Evolutionary conservation across 768 basidiomycete species (phyloP), one percentile per base, ranked within the genome.

Genomic region (Boletus rufocinnamomeus): DNA sequence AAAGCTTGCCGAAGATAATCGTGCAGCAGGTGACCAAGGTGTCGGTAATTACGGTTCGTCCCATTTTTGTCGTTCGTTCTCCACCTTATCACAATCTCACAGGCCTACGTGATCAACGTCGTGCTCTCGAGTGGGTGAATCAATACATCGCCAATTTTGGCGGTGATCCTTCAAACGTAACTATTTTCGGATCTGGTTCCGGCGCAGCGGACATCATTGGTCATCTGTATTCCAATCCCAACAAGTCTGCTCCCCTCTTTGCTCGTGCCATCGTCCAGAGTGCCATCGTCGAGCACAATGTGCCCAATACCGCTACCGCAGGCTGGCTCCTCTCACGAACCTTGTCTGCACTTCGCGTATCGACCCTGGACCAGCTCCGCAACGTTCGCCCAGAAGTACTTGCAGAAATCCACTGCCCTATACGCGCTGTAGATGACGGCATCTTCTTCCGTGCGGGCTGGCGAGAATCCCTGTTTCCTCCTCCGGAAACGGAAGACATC

Each of bases 201-300:
- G 80, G 78, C 34, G 79, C 72, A 41, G 81, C 82, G 38, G 84
- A 88, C 58, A 82, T 88, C 68, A 66, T 85, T 21, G 80, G 75
- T 54, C 85, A 87, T 59, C 74, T 92, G 13, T 79, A 88, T 58
- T 92, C 90, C 14, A 75, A 74, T 27, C 75, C 76, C 23, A 91
- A 91, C 72, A 79, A 85, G 38, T 70, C 72, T 2, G 68, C 72
- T 3, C 89, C 87, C 19, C 69, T 90, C 30, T 91, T 91, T 73
- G 77, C 84, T 57, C 88, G 88, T 14, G 86, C 87, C 11, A 87
- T 92, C 63, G 73, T 89, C n/a, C 90, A 92, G 68, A 89, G 86
- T 52, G 81, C 86, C 6, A 75, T 87, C 35, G 71, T 88, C 56
- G 86, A 91, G 25, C 77, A 80, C 55, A 84, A 78, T 58, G 71